Evolutionary conservation across 2,329 filamentous ascomycete genomes (phyloP).

Genomic region (Cercospora berteroae): DNA sequence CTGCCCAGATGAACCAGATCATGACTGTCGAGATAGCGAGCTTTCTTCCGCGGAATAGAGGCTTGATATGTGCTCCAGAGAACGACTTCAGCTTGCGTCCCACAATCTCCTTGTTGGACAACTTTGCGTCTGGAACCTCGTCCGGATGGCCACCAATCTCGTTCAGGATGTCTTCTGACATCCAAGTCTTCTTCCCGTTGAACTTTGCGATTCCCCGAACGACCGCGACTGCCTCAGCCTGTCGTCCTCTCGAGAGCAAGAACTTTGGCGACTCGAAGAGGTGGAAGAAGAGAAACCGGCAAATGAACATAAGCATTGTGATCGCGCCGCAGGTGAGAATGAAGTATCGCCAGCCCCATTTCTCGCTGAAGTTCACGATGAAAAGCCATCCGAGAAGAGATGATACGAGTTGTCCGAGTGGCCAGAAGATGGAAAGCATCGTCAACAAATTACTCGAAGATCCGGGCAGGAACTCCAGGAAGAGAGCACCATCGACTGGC

Average conservation of each 20-base stretch:
- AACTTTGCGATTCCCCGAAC: slow-evolving; percentile 32
- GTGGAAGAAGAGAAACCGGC: slow-evolving; percentile 76
- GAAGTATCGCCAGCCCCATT: slow-evolving; percentile 74
- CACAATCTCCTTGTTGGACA: slow-evolving; percentile 52
- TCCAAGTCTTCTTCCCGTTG: slow-evolving; percentile 62
- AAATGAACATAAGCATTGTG: slow-evolving; percentile 74
- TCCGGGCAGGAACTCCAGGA: slow-evolving; percentile 74
- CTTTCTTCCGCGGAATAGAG: slow-evolving; percentile 56
- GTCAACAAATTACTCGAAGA: slow-evolving; percentile 70
- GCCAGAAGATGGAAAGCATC: slow-evolving; percentile 83
- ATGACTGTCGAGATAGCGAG: slow-evolving; percentile 51
- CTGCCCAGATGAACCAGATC: slow-evolving; percentile 77
- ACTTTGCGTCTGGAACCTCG: slow-evolving; percentile 47
- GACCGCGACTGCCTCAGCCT: slow-evolving; percentile 75
- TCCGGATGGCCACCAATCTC: slow-evolving; percentile 53
- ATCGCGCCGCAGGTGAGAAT: slow-evolving; percentile 67
- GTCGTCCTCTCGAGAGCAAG: slow-evolving; percentile 70
- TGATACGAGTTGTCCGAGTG: slow-evolving; percentile 72
- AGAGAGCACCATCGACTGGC: slow-evolving; percentile 75
- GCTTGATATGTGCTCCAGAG: slow-evolving; percentile 62
- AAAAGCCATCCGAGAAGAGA: slow-evolving; percentile 48
- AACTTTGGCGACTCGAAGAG: slow-evolving; percentile 86
- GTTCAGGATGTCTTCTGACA: slow-evolving; percentile 68
- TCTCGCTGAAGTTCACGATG: slow-evolving; percentile 46
- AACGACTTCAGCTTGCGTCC: slow-evolving; percentile 63